A percentile compares a stretch with the other conserved stretches of the same genome.
Evolutionary conservation across 73 alveolate genomes (phyloP).

Genomic region (Paramecium tetraurelia): DNA sequence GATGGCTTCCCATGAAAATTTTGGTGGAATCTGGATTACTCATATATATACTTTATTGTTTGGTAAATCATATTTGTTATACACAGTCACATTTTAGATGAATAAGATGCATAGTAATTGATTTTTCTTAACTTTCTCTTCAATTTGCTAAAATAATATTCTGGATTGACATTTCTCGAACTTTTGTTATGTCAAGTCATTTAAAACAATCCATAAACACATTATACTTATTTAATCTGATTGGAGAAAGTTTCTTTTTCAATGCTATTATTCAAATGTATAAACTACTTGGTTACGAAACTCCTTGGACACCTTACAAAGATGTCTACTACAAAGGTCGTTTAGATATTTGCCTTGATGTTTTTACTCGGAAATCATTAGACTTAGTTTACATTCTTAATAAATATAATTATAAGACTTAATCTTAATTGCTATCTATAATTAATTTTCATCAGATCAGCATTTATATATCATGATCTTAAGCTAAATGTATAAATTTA

Average conservation of each 20-base stretch:
- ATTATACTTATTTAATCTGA: constrained; percentile 15
- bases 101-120: constrained; percentile 12
- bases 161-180: constrained; percentile 30
- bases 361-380: constrained; percentile 12
- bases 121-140: constrained; percentile 6
- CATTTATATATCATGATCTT: background rate
- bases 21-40: constrained; percentile 31
- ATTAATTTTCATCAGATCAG: background rate
- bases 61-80: constrained; percentile 38
- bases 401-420: background rate
- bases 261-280: background rate
- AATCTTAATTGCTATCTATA: background rate
- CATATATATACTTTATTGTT: background rate
- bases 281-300: background rate
- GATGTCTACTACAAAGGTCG: background rate
- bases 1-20: constrained; percentile 39
- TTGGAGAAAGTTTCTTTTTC: constrained; percentile 19
- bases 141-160: background rate
- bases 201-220: constrained; percentile 28
- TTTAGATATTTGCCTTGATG: background rate
- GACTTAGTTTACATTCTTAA: background rate
- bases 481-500: background rate
- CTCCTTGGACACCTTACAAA: background rate
- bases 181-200: constrained; percentile 19
- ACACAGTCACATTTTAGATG: background rate